A percentile compares a stretch with the other conserved stretches of the same genome.
phyloP scores from a whole-genome alignment of 2,329 filamentous ascomycete genomes.

The Botryosphaeria dothidea region DNA sequence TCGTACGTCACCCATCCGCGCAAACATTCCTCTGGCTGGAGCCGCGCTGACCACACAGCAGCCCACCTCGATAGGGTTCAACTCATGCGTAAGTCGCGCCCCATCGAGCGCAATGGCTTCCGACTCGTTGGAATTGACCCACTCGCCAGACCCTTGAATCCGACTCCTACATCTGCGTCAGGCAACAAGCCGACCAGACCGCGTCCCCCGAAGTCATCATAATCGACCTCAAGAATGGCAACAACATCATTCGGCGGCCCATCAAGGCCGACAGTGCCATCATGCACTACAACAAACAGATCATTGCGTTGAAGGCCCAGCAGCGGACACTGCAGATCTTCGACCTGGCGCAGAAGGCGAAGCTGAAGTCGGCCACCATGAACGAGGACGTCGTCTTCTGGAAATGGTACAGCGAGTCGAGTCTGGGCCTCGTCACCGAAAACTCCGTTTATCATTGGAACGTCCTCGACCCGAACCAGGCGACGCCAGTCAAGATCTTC shows the following conservation, averaged over 20 bases:
- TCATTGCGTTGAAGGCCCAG: conserved; percentile 95
- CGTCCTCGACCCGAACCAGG: conserved; percentile 81
- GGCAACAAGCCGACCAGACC: conserved; percentile 76
- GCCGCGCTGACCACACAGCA: conserved; percentile 39
- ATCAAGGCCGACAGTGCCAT: conserved; percentile 99
- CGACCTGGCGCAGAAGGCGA: conserved; percentile 87
- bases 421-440: conserved; percentile 87
- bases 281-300: conserved; percentile 96
- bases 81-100: conserved; percentile 70
- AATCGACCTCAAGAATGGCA: conserved; percentile 94
- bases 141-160: conserved; percentile 85
- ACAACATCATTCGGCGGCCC: conserved; percentile 89
- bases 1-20: conserved; percentile 38
- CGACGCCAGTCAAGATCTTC: conserved; percentile 81
- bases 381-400: conserved; percentile 97
- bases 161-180: conserved; percentile 92
- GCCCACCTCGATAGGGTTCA: conserved; percentile 78
- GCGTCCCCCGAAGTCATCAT: conserved; percentile 94
- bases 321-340: conserved; percentile 96
- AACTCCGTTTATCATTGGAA: conserved; percentile 96
- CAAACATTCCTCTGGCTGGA: conserved; percentile 19
- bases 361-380: conserved; percentile 96
- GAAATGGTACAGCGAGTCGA: conserved; percentile 96
- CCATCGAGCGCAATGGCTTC: not conserved
- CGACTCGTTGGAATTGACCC: conserved; percentile 22